A percentile compares a stretch with the other conserved stretches of the same genome.
Conservation (phyloP, 2,329 filamentous ascomycete species). For the Trichophyton rubrum region DNA sequence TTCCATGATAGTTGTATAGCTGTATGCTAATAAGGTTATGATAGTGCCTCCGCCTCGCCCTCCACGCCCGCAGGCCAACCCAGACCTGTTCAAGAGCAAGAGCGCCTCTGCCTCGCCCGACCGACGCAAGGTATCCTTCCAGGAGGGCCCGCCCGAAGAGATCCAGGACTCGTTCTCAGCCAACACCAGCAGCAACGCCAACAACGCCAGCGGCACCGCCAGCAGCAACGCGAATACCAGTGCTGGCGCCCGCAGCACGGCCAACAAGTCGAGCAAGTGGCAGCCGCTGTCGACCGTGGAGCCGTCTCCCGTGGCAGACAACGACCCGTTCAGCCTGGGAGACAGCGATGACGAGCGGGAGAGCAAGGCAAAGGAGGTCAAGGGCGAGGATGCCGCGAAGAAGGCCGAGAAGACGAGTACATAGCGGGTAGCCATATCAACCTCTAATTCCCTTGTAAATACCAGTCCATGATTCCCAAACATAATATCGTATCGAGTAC, state of each 20-base stretch:
- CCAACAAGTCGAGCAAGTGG: conserved; percentile 82
- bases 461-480: background rate
- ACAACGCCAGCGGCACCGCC: too few species aligned
- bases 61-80: conserved; percentile 58
- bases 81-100: conserved; percentile 65
- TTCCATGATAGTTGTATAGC: background rate
- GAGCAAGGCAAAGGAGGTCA: conserved; percentile 51
- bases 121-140: conserved; percentile 44
- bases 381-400: conserved; percentile 46
- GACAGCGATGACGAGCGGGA: conserved; percentile 91
- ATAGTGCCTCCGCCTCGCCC: conserved; percentile 42
- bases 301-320: conserved; percentile 71
- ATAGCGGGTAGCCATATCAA: background rate
- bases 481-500: background rate
- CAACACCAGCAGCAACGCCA: conserved; percentile 39
- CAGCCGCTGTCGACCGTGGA: conserved; percentile 81
- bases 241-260: conserved; percentile 18
- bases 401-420: conserved; percentile 27
- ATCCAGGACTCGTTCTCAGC: conserved; percentile 50
- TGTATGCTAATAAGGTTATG: conserved; percentile 2
- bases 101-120: conserved; percentile 41
- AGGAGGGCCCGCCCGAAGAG: conserved; percentile 59
- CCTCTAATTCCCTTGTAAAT: too few species aligned
- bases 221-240: too few species aligned
- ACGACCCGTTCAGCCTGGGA: conserved; percentile 91